phyloP scores from a whole-genome alignment of 495 filamentous ascomycete species.

The Trichoderma virens region DNA sequence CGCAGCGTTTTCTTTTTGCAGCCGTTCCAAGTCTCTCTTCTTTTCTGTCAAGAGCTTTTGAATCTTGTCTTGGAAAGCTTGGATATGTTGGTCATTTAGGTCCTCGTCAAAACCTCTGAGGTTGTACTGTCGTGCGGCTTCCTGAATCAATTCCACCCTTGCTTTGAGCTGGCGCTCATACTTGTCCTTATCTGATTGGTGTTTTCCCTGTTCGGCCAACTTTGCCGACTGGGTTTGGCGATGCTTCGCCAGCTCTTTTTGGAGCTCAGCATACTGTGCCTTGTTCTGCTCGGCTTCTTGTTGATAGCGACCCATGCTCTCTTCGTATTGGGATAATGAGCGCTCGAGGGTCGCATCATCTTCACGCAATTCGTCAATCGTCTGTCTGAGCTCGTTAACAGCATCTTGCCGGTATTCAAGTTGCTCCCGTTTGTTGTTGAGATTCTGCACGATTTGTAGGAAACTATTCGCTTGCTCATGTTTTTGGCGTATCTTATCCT shows the following conservation, averaged over 20 bases:
- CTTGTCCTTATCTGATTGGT: constrained; percentile 76
- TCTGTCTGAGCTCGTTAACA: constrained; percentile 58
- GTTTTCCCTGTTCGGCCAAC: constrained; percentile 73
- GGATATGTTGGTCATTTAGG: constrained; percentile 63
- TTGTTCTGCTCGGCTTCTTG: constrained; percentile 55
- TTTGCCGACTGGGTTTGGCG: constrained; percentile 58
- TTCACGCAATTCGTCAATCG: constrained; percentile 68
- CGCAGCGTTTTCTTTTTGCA: constrained; percentile 61
- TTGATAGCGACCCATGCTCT: constrained; percentile 56
- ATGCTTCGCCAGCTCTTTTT: constrained; percentile 49
- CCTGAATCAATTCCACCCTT: constrained; percentile 65
- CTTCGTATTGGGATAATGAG: constrained; percentile 74
- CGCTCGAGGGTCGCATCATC: constrained; percentile 70
- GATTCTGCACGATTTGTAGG: constrained; percentile 50
- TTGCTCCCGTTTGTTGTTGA: constrained; percentile 69
- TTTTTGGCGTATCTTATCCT: constrained; percentile 34
- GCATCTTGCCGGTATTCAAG: constrained; percentile 48
- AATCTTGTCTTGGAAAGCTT: constrained; percentile 70
- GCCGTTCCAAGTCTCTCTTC: constrained; percentile 61
- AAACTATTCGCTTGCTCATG: constrained; percentile 37
- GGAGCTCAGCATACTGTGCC: constrained; percentile 54
- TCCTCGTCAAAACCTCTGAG: constrained; percentile 78
- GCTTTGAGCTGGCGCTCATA: constrained; percentile 70
- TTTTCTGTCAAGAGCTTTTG: constrained; percentile 70
- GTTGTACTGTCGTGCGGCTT: constrained; percentile 68